These are phyloP conservation scores for Podaxis sp. DNA, from an alignment of 768 basidiomycete genomes.

Conservation along the genomic window DNA sequence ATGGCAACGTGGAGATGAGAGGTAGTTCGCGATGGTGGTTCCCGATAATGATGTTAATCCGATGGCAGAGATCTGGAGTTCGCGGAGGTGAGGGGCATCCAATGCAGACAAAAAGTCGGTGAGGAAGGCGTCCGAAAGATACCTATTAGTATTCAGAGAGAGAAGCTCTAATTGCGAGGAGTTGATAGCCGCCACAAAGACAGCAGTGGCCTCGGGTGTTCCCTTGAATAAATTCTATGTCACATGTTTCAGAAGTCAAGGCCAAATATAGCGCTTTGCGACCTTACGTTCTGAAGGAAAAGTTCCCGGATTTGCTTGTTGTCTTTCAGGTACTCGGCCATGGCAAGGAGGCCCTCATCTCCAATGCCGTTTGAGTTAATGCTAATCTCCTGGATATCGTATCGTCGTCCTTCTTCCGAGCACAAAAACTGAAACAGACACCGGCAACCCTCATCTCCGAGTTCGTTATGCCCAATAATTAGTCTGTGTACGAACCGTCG, in stretches of 20 bases:
- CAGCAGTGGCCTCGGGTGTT: constrained; percentile 33
- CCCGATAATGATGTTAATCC: constrained; percentile 42
- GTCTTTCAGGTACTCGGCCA: constrained; percentile 46
- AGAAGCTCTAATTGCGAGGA: constrained; percentile 49
- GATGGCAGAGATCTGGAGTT: constrained; percentile 55
- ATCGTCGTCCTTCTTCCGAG: constrained; percentile 43
- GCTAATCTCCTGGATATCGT: constrained; percentile 51
- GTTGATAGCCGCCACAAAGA: constrained; percentile 52
- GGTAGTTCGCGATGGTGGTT: constrained; percentile 43
- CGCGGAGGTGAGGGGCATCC: constrained; percentile 44
- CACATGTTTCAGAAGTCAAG: not conserved
- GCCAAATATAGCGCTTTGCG: not conserved
- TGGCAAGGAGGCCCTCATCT: constrained; percentile 51
- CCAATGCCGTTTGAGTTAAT: constrained; percentile 59
- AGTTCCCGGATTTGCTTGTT: constrained; percentile 48
- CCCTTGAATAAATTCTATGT: constrained; percentile 22
- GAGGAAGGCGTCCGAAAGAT: constrained; percentile 51
- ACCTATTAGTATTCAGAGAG: constrained; percentile 47
- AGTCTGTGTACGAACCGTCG: constrained; percentile 52
- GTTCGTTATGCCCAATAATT: constrained; percentile 51
- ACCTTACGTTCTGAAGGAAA: constrained; percentile 57
- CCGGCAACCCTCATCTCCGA: constrained; percentile 57
- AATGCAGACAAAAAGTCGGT: constrained; percentile 49
- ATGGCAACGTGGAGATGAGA: constrained; percentile 49
- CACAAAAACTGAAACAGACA: constrained; percentile 52